Evolutionary conservation across 1,139 yeast species (phyloP), one percentile per base, ranked within the genome.

Genomic region (Candida pseudoviswanathii): DNA sequence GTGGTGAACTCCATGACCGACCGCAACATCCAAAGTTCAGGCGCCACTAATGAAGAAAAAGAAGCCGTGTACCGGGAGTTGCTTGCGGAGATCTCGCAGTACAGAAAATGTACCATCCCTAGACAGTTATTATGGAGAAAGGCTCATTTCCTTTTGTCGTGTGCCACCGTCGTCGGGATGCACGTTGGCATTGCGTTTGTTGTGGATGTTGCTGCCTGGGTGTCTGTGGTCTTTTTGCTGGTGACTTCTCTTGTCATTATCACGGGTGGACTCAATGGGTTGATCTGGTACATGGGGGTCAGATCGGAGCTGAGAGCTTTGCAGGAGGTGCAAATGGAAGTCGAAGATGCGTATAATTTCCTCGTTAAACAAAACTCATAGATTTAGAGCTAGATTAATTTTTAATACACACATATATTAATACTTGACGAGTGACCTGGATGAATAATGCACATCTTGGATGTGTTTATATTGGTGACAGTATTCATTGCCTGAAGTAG

Each of bases 271-370:
- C 63, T 88, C 1, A 85, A 90, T 62, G 97, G 97, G 0, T 61
- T 89, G 49, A 86, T 94, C 49, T 92, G 95, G 52, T 81, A 78
- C 53, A 63, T 89, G 43, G 94, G 92, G 59, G 96, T 96, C 1
- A 75, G 91, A 44, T 78, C 83, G 22, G 99, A 95, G 62, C 68
- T 75, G 56, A 73, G 98, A 48, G 94, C 94, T 0, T 68, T 95
- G 46, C 73, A 71, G 40, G 99, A 94, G 66, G 88, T 86, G 0
- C 70, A 73, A 48, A 57, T 71, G 57, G 90, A 87, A 59, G 85
- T 85, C 1, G 66, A 69, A 29, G 89, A 85, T 60, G 64, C 60
- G 2, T 64, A 61, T 44, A 44, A 53, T 5, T 55, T 57, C 26
- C 41, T 54, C 4, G 29, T 29, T 48, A 47, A 40, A 42, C 44